Evolutionary conservation across 345 rosid genomes (phyloP), one percentile per base, ranked within the genome.

Genomic region (Eutrema japonicum): DNA sequence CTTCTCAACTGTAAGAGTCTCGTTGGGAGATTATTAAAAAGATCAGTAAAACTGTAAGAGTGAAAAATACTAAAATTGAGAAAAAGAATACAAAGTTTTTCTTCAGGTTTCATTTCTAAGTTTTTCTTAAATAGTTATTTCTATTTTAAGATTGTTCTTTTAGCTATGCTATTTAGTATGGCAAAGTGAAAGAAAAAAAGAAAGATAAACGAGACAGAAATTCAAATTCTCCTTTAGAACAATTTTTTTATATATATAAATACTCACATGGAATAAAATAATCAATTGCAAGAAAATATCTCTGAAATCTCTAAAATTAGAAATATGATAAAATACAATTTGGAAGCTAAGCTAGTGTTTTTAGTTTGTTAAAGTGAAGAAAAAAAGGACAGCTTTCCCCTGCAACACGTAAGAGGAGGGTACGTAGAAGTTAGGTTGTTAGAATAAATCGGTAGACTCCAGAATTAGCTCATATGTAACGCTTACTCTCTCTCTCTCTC

Each of bases 401-500:
- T 61, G 30, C 33, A 71, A 71, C 68, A 61, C 68, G 75, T 61
- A 61, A 71, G 75, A 49, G 56, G 56, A 8, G 51, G 6, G 18
- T 26, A 38, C 26, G 3, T 32, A 30, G 10, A 50, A 63, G 63
- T 54, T 45, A 53, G 54, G 77, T 73, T 12, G 77, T 72, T 73
- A 73, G 71, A 73, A 54, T 18, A 54, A 65, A 73, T 26, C 64
- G 71, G 70, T 54, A 45, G 64, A 73, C 30, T 54, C 64, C 77
- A 63, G 54, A 73, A 42, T 73, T 73, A 52, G 71, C 41, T 45
- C 60, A 54, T 64, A 45, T 64, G 56, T 73, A 73, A 73, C 57
- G 49, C 49, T 72, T 51, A 52, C 22, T 35, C 38, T 33, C 33
- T 55, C 60, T 55, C 11, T n/a, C 49, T 45, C 16, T 54, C 16